Base-by-base conservation (phyloP, 306 rosid genomes). In the Citrullus amarus region DNA sequence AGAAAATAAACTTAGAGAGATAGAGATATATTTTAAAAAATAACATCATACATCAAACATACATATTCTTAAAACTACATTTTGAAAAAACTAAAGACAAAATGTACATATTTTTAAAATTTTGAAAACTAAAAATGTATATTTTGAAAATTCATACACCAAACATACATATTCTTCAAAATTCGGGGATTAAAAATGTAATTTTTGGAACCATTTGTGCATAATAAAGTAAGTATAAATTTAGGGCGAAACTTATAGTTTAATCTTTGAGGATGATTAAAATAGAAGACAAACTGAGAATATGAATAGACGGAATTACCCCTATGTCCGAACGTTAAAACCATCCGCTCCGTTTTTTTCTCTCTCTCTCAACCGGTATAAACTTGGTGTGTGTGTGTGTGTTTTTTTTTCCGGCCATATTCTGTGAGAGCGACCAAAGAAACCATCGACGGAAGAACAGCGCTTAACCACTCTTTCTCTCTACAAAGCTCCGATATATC, bases 311-410 rank as follows among this genome's bases (percentile, higher is more conserved):
- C 75, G 11, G 38, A 69, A 69, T 11, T 69, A 6, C 55, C 75
- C 75, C 56, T 13, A 44, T 2, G 56, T 46, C 88, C 89, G 96
- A 91, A 89, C 93, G 96, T 89, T 89, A 88, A 91, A 85, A 89
- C 89, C 48, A 43, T 69, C 56, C n/a, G 38, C 61, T 58, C 76
- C 46, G 79, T 79, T 82, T 79, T 82, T 82, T 41, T 10, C 9
- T 22, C 13, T 44, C 58, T 75, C 20, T 17, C 77, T 80, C 77
- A 79, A 88, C 54, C 6, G 81, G 83, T 84, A 88, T 83, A 91
- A 85, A 74, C 83, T 79, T 85, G 13, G 48, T 20, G 13, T 72
- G 28, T 25, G 1, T 25, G 0, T 25, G 0, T 25, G 25, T 25
- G 0, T 25, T 25, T 25, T 16, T 0, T 34, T 4, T 86, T 84